phyloP scores from a whole-genome alignment of 129 eudicot species.

The Centaurea solstitialis region DNA sequence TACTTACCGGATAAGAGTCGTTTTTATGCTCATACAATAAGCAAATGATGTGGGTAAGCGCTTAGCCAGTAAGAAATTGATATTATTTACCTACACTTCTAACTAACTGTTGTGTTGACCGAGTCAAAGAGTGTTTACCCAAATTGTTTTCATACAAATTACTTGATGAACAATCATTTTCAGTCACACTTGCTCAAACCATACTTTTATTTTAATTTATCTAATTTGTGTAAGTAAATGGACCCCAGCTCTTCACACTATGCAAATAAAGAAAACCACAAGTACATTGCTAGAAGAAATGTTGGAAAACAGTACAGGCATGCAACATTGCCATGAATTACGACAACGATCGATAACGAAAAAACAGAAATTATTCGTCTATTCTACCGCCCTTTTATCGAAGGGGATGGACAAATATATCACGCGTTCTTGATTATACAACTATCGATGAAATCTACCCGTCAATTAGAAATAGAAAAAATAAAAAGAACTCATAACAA shows the following conservation, averaged over 20 bases:
- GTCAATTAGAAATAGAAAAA: conserved; percentile 32
- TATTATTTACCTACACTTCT: background rate
- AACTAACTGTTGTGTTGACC: background rate
- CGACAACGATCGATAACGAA: conserved; percentile 12
- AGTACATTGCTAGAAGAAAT: conserved; percentile 23
- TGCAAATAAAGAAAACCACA: conserved; percentile 21
- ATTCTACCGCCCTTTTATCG: conserved; percentile 32
- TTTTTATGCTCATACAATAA: no score
- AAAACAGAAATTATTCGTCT: conserved; percentile 27
- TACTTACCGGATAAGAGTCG: background rate
- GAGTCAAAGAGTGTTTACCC: background rate
- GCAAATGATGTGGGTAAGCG: no score
- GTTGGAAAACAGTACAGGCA: conserved; percentile 15
- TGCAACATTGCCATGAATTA: conserved; percentile 25
- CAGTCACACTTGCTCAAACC: background rate
- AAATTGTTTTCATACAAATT: background rate
- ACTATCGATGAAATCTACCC: conserved; percentile 32
- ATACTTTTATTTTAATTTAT: background rate
- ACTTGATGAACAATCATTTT: background rate
- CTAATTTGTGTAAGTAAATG: background rate
- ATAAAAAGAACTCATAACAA: conserved; percentile 25
- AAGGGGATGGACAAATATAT: conserved; percentile 42
- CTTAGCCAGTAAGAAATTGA: background rate
- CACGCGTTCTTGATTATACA: conserved; percentile 26
- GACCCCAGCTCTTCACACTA: background rate